phyloP scores from a whole-genome alignment of 257 asterid genomes.

The Gentiana macrophylla region DNA sequence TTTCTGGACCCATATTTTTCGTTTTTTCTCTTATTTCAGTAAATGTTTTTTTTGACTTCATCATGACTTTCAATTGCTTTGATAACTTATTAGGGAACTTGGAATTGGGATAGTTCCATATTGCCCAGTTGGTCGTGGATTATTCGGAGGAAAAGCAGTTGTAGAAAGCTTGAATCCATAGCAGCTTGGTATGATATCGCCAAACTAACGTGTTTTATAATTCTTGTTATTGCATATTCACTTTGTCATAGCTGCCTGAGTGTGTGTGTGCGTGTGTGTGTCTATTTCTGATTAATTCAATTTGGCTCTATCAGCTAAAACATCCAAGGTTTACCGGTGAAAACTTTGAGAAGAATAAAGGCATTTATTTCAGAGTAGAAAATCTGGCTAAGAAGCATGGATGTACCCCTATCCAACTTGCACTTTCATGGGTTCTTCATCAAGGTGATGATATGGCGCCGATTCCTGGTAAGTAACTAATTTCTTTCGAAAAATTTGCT shows the following conservation, averaged over 20 bases:
- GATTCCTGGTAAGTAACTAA: constrained; percentile 42
- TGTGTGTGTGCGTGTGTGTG: too few relatives aligned
- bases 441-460: constrained; percentile 55
- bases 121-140: constrained; percentile 53
- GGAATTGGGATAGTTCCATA: constrained; percentile 64
- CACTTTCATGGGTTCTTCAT: constrained; percentile 52
- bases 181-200: constrained; percentile 28
- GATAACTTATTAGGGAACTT: constrained; percentile 31
- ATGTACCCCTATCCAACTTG: constrained; percentile 55
- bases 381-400: constrained; percentile 36
- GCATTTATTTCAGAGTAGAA: constrained; percentile 34
- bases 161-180: constrained; percentile 30
- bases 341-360: constrained; percentile 53
- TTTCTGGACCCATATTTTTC: neutral
- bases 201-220: neutral
- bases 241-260: too few relatives aligned
- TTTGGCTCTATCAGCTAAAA: constrained; percentile 12
- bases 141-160: constrained; percentile 45
- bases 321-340: constrained; percentile 58
- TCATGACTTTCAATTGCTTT: neutral
- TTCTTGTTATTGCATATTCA: too few relatives aligned
- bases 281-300: neutral
- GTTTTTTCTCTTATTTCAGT: neutral
- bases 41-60: neutral
- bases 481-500: neutral